Conservation (phyloP, 2,329 filamentous ascomycete genomes). For the Colletotrichum kahawae region DNA sequence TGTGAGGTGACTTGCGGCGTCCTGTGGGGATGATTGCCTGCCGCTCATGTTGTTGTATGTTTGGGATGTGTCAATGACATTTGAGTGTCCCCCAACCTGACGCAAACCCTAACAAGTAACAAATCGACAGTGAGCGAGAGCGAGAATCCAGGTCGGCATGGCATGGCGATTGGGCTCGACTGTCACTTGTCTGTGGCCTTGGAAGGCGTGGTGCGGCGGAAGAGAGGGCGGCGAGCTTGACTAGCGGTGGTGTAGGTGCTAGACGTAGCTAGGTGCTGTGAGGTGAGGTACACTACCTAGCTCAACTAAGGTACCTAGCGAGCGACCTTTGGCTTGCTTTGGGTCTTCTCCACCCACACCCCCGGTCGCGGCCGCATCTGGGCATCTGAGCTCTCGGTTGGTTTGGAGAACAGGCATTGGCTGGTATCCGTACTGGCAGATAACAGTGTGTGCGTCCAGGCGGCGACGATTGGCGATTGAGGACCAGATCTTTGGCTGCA, state of each 20-base stretch:
- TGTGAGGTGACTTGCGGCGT: neutral
- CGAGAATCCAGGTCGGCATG: neutral
- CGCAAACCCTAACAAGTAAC: neutral
- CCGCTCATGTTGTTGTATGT: neutral
- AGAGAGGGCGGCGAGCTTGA: neutral
- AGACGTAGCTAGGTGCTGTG: neutral
- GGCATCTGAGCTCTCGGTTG: neutral
- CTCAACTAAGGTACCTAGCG: neutral
- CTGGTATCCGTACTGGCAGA: neutral
- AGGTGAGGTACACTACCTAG: neutral
- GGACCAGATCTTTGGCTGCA: slow-evolving; percentile 11
- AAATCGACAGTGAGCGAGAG: neutral
- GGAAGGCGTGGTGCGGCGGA: neutral
- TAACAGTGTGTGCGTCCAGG: neutral
- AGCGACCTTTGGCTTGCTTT: neutral
- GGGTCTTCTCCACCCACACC: neutral
- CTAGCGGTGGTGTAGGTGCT: neutral
- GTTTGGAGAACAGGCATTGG: neutral
- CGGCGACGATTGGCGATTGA: neutral
- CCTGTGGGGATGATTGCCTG: neutral
- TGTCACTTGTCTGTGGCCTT: neutral
- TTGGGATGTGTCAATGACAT: neutral
- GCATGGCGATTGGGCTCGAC: neutral
- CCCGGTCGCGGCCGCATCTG: neutral
- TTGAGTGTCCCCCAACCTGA: neutral